A percentile compares a stretch with the other conserved stretches of the same genome.
phyloP scores from a whole-genome alignment of 768 basidiomycete species.

The Termitomyces sp. region DNA sequence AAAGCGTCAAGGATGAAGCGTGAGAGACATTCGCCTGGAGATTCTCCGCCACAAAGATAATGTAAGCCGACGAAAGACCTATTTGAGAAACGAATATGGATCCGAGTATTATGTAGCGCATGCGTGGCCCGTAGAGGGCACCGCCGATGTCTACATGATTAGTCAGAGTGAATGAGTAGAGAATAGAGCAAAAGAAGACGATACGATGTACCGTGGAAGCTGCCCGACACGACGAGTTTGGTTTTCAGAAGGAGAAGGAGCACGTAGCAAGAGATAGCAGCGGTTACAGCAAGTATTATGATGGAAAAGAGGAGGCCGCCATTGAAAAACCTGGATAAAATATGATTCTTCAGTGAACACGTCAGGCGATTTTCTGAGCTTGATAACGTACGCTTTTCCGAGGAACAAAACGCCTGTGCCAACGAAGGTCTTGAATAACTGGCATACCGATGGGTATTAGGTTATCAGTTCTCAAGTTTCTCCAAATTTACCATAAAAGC shows the following conservation, averaged over 20 bases:
- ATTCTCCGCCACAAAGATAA: constrained; percentile 93
- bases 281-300: constrained; percentile 73
- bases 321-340: constrained; percentile 74
- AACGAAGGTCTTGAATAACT: constrained; percentile 91
- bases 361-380: not conserved
- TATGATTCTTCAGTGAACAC: not conserved
- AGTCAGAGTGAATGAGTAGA: not conserved
- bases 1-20: not conserved
- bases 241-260: constrained; percentile 88
- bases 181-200: not conserved
- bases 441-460: constrained; percentile 2
- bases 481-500: constrained; percentile 73
- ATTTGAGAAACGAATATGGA: constrained; percentile 89
- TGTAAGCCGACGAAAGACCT: constrained; percentile 86
- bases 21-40: constrained; percentile 39
- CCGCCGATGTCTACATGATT: constrained; percentile 80
- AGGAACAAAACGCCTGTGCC: constrained; percentile 99
- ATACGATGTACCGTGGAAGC: constrained; percentile 71
- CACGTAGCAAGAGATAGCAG: constrained; percentile 83
- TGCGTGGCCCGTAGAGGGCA: constrained; percentile 83
- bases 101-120: constrained; percentile 83
- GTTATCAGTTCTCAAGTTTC: not conserved
- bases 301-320: constrained; percentile 90
- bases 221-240: constrained; percentile 87
- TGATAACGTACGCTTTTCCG: constrained; percentile 74